These are phyloP conservation scores for Peniophora sp. DNA, from an alignment of 1,284 basidiomycete genomes.

Conservation along the genomic window DNA sequence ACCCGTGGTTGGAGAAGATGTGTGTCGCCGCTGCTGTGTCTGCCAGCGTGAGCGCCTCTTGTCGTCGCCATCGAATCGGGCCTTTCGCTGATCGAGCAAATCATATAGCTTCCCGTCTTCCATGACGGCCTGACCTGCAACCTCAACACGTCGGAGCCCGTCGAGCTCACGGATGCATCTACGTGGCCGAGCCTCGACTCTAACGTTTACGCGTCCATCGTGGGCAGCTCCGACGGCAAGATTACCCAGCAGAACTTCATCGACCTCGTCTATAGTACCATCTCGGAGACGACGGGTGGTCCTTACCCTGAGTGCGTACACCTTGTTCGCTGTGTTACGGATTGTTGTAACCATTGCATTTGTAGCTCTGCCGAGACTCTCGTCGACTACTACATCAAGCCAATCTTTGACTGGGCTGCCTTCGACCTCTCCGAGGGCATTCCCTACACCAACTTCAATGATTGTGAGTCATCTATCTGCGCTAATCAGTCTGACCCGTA, in stretches of 20 bases:
- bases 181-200: not conserved
- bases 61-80: not conserved
- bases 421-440: not conserved
- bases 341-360: not conserved
- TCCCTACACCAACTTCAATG: not conserved
- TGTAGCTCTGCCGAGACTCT: not conserved
- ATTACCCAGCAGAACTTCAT: conserved; percentile 1
- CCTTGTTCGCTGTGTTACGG: not conserved
- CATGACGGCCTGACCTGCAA: not conserved
- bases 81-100: not conserved
- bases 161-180: not conserved
- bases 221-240: not conserved
- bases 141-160: not conserved
- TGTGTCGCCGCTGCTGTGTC: not conserved
- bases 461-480: not conserved
- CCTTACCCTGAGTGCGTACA: too few relatives aligned
- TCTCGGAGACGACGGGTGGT: not conserved
- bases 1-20: not conserved
- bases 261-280: not conserved
- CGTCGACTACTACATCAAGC: not conserved
- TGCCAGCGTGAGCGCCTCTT: not conserved
- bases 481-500: too few relatives aligned
- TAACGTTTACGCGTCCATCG: conserved; percentile 1
- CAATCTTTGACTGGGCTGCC: not conserved
- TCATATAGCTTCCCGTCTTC: not conserved